Conservation (phyloP, 257 asterid species). For the Nicotiana knightiana region DNA sequence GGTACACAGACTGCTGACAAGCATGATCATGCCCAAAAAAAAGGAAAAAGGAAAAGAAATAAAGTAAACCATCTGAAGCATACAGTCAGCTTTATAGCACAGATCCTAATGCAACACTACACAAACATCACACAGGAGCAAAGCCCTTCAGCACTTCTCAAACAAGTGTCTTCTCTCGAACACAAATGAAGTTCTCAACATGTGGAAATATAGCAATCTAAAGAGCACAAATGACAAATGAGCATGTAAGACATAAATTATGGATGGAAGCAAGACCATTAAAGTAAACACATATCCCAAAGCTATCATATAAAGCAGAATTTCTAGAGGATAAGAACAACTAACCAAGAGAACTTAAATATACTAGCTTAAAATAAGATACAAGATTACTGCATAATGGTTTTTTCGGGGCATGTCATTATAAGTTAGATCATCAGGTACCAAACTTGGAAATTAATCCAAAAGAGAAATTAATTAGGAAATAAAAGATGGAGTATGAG, state of each 20-base stretch:
- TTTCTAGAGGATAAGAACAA: neutral
- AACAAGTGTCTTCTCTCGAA: neutral
- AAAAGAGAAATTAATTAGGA: neutral
- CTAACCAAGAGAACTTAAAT: neutral
- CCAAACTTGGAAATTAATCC: neutral
- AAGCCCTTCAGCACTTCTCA: slow-evolving; percentile 1
- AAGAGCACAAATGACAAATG: neutral
- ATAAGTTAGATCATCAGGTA: neutral
- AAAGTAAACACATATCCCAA: neutral
- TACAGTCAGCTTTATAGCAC: neutral
- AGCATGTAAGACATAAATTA: neutral
- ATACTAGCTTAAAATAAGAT: neutral
- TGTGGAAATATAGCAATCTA: neutral
- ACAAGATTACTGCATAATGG: neutral
- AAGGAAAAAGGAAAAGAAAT: neutral
- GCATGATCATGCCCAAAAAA: neutral
- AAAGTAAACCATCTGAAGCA: neutral
- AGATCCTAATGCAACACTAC: neutral
- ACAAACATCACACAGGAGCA: neutral
- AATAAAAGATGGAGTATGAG: neutral
- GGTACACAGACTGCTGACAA: neutral
- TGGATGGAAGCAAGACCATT: slow-evolving; percentile 4
- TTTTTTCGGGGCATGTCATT: neutral
- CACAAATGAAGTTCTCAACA: neutral
- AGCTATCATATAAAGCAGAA: slow-evolving; percentile 3